Conservation (phyloP, 202 grass and related monocot genomes). For the Saccharum hybrid region DNA sequence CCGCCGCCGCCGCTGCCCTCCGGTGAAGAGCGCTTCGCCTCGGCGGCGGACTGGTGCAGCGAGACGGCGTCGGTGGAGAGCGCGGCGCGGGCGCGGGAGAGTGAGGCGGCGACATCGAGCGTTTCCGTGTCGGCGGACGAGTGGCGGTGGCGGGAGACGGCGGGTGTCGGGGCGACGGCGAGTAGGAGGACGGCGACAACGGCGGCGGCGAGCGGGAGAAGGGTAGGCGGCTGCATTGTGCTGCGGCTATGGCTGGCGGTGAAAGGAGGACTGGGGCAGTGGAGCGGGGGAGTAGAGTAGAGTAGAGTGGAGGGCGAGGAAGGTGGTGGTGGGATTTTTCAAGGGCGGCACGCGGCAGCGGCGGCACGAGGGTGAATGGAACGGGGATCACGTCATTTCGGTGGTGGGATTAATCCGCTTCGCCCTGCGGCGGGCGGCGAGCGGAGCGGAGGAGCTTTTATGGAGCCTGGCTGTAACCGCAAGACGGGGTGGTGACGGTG, state of each 20-base stretch:
- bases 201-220: constrained; percentile 10
- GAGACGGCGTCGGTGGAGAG: constrained; percentile 52
- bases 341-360: not conserved
- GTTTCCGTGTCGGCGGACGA: constrained; percentile 41
- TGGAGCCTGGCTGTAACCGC: not conserved
- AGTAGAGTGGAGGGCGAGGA: not conserved
- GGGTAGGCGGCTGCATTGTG: constrained; percentile 47
- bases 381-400: too few relatives aligned
- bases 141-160: constrained; percentile 33
- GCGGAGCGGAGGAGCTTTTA: not conserved
- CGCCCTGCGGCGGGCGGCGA: not conserved
- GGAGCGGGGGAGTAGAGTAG: not conserved
- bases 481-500: not conserved
- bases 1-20: not conserved
- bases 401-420: too few relatives aligned
- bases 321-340: constrained; percentile 30
- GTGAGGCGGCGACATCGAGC: constrained; percentile 62
- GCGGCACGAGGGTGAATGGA: not conserved
- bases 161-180: not conserved
- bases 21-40: not conserved
- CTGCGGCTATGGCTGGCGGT: not conserved
- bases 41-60: constrained; percentile 49
- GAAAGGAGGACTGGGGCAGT: not conserved
- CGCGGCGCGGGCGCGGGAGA: constrained; percentile 60
- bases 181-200: constrained; percentile 23